Evolutionary conservation across 2,329 filamentous ascomycete genomes (phyloP), one percentile per base, ranked within the genome.

Genomic region (Uncinocarpus reesii): DNA sequence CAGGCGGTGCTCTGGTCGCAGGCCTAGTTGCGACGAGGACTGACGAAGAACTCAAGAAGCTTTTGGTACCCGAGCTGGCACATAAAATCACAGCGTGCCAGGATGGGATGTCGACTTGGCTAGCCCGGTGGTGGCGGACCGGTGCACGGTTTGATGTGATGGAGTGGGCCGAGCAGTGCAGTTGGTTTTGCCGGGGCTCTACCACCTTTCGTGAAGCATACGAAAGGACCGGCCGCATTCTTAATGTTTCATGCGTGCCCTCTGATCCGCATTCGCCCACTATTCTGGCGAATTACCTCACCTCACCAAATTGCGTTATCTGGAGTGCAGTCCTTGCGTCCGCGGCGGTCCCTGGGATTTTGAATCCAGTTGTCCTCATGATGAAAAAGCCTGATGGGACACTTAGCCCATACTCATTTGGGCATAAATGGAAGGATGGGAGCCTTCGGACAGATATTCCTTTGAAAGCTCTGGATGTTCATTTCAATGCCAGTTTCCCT

Each of bases 351-450:
- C 92, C 92, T 0, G 92, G 92, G 1, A 96, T 98, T 49, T 71
- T 96, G 29, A 96, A 96, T 60, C 92, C 92, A 0, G 90, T 98
- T 1, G 79, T 98, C 6, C 86, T 86, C 72, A 89, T 95, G 82
- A 81, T 80, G 73, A 95, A 94, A 70, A 84, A 77, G 46, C 73
- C 75, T 15, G 78, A 88, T 51, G 89, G 88, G 1, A 80, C 74
- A 1, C 73, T 98, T 3, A 79, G 80, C 0, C 92, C 92, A 0
- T 98, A 95, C 66, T 93, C 86, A 0, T 98, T 98, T 62, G 92
- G 92, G 0, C 89, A 96, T 72, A 96, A 96, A 69, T 98, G 92
- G 92, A 98, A 98, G 67, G 92, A 98, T 63, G 92, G 92, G 46
- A 92, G 84, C 57, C 70, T 98, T 47, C 79, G 92, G 31, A 98